Conservation (phyloP, 352 stramenopile genomes). For the Nothophytophthora sp. region DNA sequence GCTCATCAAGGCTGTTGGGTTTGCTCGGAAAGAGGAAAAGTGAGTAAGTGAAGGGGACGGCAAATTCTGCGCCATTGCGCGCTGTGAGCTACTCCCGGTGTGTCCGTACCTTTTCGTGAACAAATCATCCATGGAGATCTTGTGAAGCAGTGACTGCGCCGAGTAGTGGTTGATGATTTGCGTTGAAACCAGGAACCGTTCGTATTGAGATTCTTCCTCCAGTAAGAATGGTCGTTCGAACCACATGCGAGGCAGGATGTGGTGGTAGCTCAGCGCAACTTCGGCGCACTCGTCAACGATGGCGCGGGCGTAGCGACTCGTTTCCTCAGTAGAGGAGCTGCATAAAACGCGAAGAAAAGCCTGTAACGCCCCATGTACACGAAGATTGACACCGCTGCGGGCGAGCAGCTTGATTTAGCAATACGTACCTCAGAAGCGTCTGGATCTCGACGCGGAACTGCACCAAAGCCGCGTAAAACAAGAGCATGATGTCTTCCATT, state of each 20-base stretch:
- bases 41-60: constrained; percentile 2
- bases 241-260: constrained; percentile 66
- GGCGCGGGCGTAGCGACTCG: constrained; percentile 36
- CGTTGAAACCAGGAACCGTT: constrained; percentile 74
- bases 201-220: constrained; percentile 76
- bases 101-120: constrained; percentile 40
- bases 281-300: constrained; percentile 64
- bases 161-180: constrained; percentile 59
- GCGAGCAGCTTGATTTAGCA: too few relatives aligned
- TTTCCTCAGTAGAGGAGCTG: constrained; percentile 43
- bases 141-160: constrained; percentile 71
- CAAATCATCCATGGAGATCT: constrained; percentile 60
- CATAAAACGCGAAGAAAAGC: neutral
- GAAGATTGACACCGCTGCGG: too few relatives aligned
- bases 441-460: constrained; percentile 59
- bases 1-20: constrained; percentile 38
- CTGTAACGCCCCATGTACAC: too few relatives aligned
- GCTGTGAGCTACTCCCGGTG: too few relatives aligned
- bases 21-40: too few relatives aligned
- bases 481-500: constrained; percentile 19
- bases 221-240: constrained; percentile 73
- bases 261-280: constrained; percentile 34
- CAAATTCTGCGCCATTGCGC: neutral
- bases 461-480: constrained; percentile 57
- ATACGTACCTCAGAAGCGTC: constrained; percentile 48